phyloP scores from a whole-genome alignment of 371 early-diverging fungal species.

The Gilbertella persicaria region DNA sequence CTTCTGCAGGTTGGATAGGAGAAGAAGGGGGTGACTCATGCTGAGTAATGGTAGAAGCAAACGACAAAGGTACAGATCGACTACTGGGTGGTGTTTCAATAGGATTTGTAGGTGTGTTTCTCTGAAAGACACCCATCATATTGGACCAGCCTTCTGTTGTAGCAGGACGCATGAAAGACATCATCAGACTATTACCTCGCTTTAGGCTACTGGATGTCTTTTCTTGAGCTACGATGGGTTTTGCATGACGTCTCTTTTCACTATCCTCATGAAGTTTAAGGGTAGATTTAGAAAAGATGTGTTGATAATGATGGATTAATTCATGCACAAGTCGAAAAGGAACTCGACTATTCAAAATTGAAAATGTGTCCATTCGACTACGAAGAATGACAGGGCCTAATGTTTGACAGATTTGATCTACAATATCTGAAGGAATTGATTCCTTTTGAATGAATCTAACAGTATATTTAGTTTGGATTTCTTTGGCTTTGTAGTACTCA shows the following conservation, averaged over 20 bases:
- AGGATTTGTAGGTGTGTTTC: conserved; percentile 11
- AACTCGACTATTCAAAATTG: conserved; percentile 56
- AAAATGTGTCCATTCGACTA: conserved; percentile 47
- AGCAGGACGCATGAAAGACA: conserved; percentile 41
- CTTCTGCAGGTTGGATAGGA: conserved; percentile 4
- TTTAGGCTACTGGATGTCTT: conserved; percentile 12
- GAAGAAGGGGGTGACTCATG: conserved; percentile 37
- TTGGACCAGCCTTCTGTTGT: conserved; percentile 30
- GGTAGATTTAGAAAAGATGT: conserved; percentile 37
- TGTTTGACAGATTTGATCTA: conserved; percentile 40
- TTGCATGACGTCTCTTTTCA: conserved; percentile 40
- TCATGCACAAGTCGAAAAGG: conserved; percentile 52
- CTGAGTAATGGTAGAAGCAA: conserved; percentile 32
- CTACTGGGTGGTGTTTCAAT: background rate
- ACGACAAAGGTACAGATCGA: conserved; percentile 18
- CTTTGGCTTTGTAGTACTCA: conserved; percentile 14
- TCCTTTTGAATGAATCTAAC: conserved; percentile 3
- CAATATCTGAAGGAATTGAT: conserved; percentile 2
- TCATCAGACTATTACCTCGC: conserved; percentile 35
- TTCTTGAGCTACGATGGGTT: conserved; percentile 26
- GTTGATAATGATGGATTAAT: conserved; percentile 41
- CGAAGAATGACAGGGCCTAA: conserved; percentile 61
- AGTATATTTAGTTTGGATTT: background rate
- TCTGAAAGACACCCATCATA: conserved; percentile 41
- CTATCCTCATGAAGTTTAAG: conserved; percentile 39